Evolutionary conservation across 2,329 filamentous ascomycete species (phyloP), one percentile per base, ranked within the genome.

Genomic region (Pseudocercospora eumusae): DNA sequence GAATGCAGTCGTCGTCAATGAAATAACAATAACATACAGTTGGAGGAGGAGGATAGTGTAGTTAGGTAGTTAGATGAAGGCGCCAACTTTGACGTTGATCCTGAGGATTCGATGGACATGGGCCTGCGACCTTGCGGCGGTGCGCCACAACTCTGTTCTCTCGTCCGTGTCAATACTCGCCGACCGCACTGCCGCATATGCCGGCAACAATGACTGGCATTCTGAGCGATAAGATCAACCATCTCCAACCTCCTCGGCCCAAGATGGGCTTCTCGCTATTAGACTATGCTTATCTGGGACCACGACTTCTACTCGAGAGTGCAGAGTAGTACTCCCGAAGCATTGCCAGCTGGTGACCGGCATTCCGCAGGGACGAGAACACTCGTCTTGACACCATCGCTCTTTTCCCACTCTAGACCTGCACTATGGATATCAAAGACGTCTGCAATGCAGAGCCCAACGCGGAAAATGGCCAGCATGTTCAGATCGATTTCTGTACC

Each of bases 401-500:
- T 28, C 6, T 31, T 9, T 13, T 10, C 7, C 4, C 11, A 1
- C 3, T 23, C 27, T 23, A n/a, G 18, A 36, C 52, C 0, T 9
- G 2, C 52, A 40, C 15, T 1, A 40, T 33, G 27, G 52, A 54
- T 11, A 54, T 54, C 28, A 40, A 33, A 18, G 31, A 54, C 27
- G 23, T 40, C 27, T 15, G 31, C 18, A 33, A 54, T 6, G 28
- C 28, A 15, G 52, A 54, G 28, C 28, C 10, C 11, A 40, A 36
- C 10, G 11, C 18, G 1, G 28, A 40, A 23, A 54, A 54, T 54
- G 28, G 47, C 15, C 10, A 52, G n/a, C 21, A 52, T n/a, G 25
- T 13, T 52, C 33, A 27, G 11, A 77, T 85, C 49, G 83, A 86
- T 61, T 86, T 86, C 66, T 83, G 81, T 73, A 86, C 84, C 0